Percentiles rank a stretch among this genome's conserved stretches.
These are phyloP conservation scores for Aurifilum marmelostoma DNA, from an alignment of 2,329 filamentous ascomycete genomes.

Conservation along the genomic window DNA sequence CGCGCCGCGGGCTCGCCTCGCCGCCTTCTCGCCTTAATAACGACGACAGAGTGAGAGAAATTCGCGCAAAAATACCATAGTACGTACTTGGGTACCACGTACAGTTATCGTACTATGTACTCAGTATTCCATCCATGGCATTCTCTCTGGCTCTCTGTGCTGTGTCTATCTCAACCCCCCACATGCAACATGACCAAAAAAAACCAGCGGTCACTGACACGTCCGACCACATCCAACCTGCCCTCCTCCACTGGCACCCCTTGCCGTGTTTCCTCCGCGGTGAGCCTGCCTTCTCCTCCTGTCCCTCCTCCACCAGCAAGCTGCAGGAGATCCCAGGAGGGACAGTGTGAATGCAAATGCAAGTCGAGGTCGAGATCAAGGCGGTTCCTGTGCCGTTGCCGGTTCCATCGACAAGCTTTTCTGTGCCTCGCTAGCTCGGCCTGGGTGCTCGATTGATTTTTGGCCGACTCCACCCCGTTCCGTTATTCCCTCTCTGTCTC, in stretches of 20 bases:
- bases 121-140: neutral
- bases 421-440: conserved; percentile 17
- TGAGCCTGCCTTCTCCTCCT: neutral
- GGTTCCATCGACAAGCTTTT: conserved; percentile 24
- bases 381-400: neutral
- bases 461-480: conserved; percentile 1
- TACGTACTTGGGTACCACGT: too few relatives aligned
- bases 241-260: neutral
- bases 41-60: neutral
- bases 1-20: conserved; percentile 3
- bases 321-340: neutral
- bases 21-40: neutral
- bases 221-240: neutral
- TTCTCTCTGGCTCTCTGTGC: too few relatives aligned
- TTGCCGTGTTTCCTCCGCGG: neutral
- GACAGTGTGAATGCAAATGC: neutral
- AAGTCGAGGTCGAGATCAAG: conserved; percentile 2
- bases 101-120: neutral
- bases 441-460: conserved; percentile 11
- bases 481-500: conserved; percentile 1
- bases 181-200: neutral
- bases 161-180: too few relatives aligned
- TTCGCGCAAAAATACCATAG: conserved; percentile 7
- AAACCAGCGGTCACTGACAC: conserved; percentile 9
- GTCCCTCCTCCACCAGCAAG: neutral